Base-by-base conservation (phyloP, 306 rosid genomes). In the Quercus wislizeni region DNA sequence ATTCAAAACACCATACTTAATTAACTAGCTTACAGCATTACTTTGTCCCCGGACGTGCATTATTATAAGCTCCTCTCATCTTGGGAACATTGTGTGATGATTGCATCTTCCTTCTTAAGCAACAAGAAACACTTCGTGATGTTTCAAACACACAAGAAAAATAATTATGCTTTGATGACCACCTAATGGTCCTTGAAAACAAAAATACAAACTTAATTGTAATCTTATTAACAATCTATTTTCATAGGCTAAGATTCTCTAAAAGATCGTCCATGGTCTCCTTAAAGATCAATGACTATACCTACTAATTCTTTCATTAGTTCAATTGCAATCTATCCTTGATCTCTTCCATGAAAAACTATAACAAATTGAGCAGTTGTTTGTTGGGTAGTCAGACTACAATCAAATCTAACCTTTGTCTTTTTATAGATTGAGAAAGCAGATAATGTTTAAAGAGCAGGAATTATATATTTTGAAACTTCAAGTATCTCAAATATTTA, bases 301-400 rank as follows among this genome's bases (percentile, higher is more conserved):
- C 70, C 81, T 78, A 75, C 62, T 73, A 61, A 21, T 69, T 35
- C 67, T 55, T 56, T 31, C 67, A 64, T 72, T 21, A 55, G 57
- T 73, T 79, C 67, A 69, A 43, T 73, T 79, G 82, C 71, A 77
- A 82, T 79, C 65, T 78, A 77, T 71, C 74, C 76, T 78, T 49
- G 73, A 78, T 74, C 71, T 78, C 68, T 55, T 79, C 70, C 83
- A 79, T 78, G 69, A 58, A 69, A 76, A 69, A 19, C 51, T 81
- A 27, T 75, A 49, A 73, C 81, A 76, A 80, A 65, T 82, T 74
- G 63, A 84, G 78, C 82, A 79, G 80, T 77, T 68, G 25, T 71
- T 30, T 86, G 94, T 69, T 79, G 77, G 82, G 83, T 58, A 74
- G 89, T 79, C 85, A 64, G 69, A 77, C 85, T 74, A 77, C 92